These are phyloP conservation scores for Trichoderma sp. DNA, from an alignment of 2,329 filamentous ascomycete species.

Conservation along the genomic window DNA sequence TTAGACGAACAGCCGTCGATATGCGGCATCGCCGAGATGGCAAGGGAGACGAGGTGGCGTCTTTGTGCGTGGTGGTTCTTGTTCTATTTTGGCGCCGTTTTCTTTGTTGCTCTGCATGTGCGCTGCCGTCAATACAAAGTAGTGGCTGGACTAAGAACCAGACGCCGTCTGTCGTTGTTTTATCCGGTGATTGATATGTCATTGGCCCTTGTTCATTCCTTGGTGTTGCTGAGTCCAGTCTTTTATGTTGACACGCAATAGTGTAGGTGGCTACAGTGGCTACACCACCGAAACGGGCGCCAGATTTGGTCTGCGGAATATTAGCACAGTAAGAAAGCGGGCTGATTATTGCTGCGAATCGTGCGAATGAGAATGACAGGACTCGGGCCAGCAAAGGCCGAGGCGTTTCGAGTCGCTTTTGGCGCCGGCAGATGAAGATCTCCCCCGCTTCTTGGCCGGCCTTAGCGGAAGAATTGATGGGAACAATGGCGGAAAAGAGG, in stretches of 20 bases:
- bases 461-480: background rate
- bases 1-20: constrained; percentile 7
- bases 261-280: no score
- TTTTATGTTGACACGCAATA: background rate
- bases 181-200: background rate
- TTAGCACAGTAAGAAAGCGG: no score
- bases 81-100: background rate
- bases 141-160: background rate
- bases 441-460: background rate
- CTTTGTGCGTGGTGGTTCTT: background rate
- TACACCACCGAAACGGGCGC: background rate
- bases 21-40: constrained; percentile 5
- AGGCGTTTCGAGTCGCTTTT: background rate
- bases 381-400: background rate
- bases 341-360: background rate
- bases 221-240: background rate
- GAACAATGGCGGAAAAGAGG: background rate
- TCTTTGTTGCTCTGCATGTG: background rate
- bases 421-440: constrained; percentile 2
- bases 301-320: background rate
- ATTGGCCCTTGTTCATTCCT: no score
- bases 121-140: background rate
- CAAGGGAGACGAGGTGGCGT: background rate
- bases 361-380: background rate
- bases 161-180: background rate